phyloP scores from a whole-genome alignment of 2,329 filamentous ascomycete species.

The Diaporthe sp. region DNA sequence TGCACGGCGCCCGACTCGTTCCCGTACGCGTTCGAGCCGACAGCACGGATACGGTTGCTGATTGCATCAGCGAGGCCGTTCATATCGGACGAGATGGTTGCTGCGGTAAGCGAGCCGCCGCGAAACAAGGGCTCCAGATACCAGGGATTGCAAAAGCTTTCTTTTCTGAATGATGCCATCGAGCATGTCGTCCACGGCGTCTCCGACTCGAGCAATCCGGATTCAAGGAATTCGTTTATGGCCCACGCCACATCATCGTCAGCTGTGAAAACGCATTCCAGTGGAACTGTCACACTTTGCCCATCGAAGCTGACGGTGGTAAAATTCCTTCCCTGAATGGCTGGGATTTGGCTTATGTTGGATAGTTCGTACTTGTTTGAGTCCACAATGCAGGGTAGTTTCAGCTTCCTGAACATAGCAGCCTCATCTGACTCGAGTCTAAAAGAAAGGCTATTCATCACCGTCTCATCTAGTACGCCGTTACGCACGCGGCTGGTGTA shows the following conservation, averaged over 20 bases:
- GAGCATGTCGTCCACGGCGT: background rate
- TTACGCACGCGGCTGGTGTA: background rate
- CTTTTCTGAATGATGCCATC: background rate
- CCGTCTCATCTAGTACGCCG: background rate
- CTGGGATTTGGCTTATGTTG: background rate
- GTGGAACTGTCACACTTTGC: background rate
- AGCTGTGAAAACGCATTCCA: background rate
- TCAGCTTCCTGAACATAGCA: background rate
- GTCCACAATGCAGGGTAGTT: background rate
- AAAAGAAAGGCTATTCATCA: background rate
- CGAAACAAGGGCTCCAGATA: background rate
- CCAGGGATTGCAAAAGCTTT: background rate
- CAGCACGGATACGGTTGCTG: background rate
- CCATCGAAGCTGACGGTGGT: background rate
- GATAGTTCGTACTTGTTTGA: background rate
- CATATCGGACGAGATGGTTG: background rate
- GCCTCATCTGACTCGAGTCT: too few relatives aligned
- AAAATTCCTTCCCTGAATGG: background rate
- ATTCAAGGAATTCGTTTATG: background rate
- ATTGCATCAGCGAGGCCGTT: background rate
- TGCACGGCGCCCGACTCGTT: background rate
- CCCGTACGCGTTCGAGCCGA: background rate
- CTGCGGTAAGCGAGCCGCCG: background rate
- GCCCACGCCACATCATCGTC: fast-evolving
- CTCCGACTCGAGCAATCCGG: too few relatives aligned